phyloP scores from a whole-genome alignment of 2,329 filamentous ascomycete species.

The Helminthosporium solani region DNA sequence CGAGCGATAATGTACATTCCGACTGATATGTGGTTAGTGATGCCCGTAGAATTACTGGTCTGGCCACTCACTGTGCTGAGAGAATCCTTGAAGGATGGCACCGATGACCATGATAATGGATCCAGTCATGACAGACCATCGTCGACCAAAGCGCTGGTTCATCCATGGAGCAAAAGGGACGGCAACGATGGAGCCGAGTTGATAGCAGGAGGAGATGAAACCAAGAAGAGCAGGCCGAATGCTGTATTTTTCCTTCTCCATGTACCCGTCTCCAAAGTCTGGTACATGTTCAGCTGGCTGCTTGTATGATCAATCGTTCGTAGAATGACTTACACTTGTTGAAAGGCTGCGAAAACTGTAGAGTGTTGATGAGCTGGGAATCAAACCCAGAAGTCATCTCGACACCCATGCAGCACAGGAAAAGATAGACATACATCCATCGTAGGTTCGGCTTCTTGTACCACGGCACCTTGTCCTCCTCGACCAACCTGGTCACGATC shows the following conservation, averaged over 20 bases:
- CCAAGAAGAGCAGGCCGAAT: conserved; percentile 33
- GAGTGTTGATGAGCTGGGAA: conserved; percentile 41
- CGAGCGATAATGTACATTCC: conserved; percentile 63
- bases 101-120: conserved; percentile 59
- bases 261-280: conserved; percentile 36
- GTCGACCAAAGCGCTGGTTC: conserved; percentile 51
- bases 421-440: conserved; percentile 42
- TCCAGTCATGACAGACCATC: conserved; percentile 59
- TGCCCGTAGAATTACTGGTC: not conserved
- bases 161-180: conserved; percentile 37
- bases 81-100: conserved; percentile 59
- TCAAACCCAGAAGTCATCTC: conserved; percentile 43
- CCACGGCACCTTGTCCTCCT: conserved; percentile 46
- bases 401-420: conserved; percentile 41
- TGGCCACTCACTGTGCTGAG: conserved; percentile 29
- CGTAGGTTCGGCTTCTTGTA: conserved; percentile 45
- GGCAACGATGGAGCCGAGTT: conserved; percentile 37
- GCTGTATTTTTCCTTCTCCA: conserved; percentile 14
- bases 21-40: conserved; percentile 19
- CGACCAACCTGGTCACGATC: conserved; percentile 47
- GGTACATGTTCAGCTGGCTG: conserved; percentile 9
- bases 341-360: conserved; percentile 38
- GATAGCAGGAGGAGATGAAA: conserved; percentile 39
- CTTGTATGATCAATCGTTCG: too few relatives aligned
- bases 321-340: conserved; percentile 31